Conservation (phyloP, 208 protist genomes). For the Trypanosomatidae sp. region DNA sequence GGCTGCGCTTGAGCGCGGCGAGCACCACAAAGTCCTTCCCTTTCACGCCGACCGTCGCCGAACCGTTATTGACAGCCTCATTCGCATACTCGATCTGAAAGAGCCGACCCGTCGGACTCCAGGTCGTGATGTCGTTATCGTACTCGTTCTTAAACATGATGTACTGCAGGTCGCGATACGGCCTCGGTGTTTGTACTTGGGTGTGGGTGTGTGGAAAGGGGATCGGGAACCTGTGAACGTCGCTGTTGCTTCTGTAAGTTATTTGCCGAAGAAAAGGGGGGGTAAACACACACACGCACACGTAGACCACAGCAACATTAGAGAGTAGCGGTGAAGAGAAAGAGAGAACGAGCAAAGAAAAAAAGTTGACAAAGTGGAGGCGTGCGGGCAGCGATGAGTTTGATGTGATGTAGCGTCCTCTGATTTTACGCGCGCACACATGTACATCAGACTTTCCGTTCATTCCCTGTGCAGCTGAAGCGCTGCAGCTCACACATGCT, state of each 20-base stretch:
- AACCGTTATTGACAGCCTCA: slow-evolving; percentile 99
- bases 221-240: neutral
- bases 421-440: neutral
- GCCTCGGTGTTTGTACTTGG: neutral
- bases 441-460: neutral
- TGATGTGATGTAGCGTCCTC: neutral
- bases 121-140: slow-evolving; percentile 99
- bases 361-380: neutral
- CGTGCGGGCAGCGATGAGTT: neutral
- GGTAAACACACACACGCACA: neutral
- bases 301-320: neutral
- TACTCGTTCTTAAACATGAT: slow-evolving; percentile 95
- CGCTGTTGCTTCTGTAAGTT: neutral
- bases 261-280: neutral
- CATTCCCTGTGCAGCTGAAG: neutral
- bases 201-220: neutral
- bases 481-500: neutral
- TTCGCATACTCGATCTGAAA: slow-evolving; percentile 99
- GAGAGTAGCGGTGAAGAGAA: neutral
- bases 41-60: slow-evolving; percentile 96
- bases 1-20: slow-evolving; percentile 92
- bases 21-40: slow-evolving; percentile 95
- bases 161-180: neutral
- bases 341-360: neutral
- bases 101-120: slow-evolving; percentile 96